A percentile compares a stretch with the other conserved stretches of the same genome.
Evolutionary conservation across 257 asterid genomes (phyloP).

Genomic region (Salvia miltiorrhiza): DNA sequence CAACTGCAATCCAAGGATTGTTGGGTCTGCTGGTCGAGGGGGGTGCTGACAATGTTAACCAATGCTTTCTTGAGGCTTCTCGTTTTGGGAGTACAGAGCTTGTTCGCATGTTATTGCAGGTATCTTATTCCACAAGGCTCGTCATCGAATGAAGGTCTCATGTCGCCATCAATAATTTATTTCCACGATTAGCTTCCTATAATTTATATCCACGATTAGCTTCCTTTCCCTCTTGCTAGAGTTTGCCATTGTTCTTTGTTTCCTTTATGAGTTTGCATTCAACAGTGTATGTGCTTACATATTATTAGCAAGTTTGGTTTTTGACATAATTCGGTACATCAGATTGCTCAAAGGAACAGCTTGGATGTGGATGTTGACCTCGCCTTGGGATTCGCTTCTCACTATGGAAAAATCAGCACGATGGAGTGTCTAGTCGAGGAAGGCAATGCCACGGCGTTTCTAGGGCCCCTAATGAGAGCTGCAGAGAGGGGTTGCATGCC

Average conservation of each 20-base stretch:
- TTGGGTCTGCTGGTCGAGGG: constrained; percentile 96
- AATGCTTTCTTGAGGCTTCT: constrained; percentile 97
- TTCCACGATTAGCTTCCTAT: too few species aligned
- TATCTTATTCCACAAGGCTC: constrained; percentile 18
- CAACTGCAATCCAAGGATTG: constrained; percentile 88
- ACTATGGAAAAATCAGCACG: constrained; percentile 81
- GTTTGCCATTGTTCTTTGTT: too few species aligned
- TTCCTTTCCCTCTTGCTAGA: too few species aligned
- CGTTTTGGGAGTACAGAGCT: constrained; percentile 99
- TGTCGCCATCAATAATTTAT: neutral
- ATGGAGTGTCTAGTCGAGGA: constrained; percentile 98
- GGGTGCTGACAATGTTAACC: constrained; percentile 97
- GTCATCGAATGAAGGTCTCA: neutral
- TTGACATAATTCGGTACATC: constrained; percentile 12
- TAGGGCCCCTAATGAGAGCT: constrained; percentile 97
- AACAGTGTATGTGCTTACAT: neutral
- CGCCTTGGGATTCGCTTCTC: constrained; percentile 97
- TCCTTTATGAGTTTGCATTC: neutral
- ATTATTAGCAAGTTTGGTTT: neutral
- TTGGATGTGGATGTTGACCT: constrained; percentile 96
- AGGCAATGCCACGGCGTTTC: constrained; percentile 89
- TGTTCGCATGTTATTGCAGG: constrained; percentile 97
- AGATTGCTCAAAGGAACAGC: constrained; percentile 99
- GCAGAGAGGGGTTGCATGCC: constrained; percentile 95
- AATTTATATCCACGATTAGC: too few species aligned